Base-by-base conservation (phyloP, 345 rosid genomes). In the Rubroshorea leprosula region DNA sequence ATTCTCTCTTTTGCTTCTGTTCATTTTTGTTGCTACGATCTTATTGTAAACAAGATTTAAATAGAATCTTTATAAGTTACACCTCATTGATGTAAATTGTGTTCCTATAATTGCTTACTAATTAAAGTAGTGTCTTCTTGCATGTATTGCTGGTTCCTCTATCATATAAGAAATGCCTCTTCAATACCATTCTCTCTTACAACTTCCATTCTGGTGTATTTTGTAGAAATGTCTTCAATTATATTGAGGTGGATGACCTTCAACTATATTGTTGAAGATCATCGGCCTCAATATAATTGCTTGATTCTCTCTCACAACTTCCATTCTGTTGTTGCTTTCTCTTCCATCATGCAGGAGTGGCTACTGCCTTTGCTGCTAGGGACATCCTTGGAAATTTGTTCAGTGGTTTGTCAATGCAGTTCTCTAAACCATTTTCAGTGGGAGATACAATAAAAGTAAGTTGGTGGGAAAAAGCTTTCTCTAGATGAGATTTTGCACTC, bases 371-470 rank as follows among this genome's bases (percentile, higher is more conserved):
- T 80, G 97, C 99, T 75, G 82, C 94, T 11, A 83, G 71, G 73
- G 97, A 93, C 29, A 49, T 89, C 62, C 96, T 93, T 62, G 96
- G 99, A 45, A 93, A 93, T 74, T 83, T 93, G 66, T 83, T 93
- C 46, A 86, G 89, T 74, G 99, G 99, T 23, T 73, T 86, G 59
- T 86, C 91, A 17, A 82, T 93, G 80, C 94, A 86, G 65, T 87
- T 89, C 60, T 83, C 90, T 5, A 80, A 68, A 71, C 99, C 99
- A 6, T 93, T 92, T 76, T 84, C 94, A 2, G 68, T 93, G 61
- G 99, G 99, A 61, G 99, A 93, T 77, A 86, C 89, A 1, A 93
- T 93, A 59, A 87, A 89, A 77, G 99, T 87, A 78, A 70, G 86
- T 70, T 58, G 39, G 35, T 16, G 15, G 55, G 9, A 55, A 48